phyloP scores from a whole-genome alignment of 163 green algal species.

The Chlamydomonas reinhardtii region DNA sequence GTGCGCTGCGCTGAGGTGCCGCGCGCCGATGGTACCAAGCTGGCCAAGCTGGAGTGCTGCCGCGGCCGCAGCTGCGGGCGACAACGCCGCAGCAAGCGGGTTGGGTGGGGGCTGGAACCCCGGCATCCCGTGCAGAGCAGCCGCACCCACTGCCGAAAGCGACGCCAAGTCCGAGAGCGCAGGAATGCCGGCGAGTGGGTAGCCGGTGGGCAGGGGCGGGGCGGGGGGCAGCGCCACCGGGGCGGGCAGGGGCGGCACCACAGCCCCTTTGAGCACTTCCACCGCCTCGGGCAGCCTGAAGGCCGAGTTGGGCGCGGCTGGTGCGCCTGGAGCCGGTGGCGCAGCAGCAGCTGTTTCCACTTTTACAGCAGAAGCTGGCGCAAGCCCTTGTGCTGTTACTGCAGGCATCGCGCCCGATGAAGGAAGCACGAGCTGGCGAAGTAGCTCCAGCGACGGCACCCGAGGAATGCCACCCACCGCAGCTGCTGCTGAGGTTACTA shows the following conservation, averaged over 20 bases:
- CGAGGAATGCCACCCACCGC: constrained; percentile 65
- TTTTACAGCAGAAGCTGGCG: not conserved
- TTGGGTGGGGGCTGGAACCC: constrained; percentile 8
- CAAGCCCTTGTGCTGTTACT: not conserved
- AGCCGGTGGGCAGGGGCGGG: constrained; percentile 11
- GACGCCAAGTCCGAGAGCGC: constrained; percentile 24
- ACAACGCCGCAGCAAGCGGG: constrained; percentile 26
- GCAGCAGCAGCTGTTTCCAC: not conserved
- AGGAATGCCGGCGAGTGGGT: constrained; percentile 13
- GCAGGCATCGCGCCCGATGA: not conserved
- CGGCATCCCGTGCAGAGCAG: constrained; percentile 31
- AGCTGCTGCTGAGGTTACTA: constrained; percentile 31
- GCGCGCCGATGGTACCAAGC: constrained; percentile 23
- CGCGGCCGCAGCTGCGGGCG: constrained; percentile 51
- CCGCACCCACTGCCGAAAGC: constrained; percentile 29
- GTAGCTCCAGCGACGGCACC: constrained; percentile 76
- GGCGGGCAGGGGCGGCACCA: constrained; percentile 5
- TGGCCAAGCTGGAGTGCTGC: constrained; percentile 62
- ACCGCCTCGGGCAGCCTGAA: constrained; percentile 28
- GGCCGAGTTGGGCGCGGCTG: not conserved
- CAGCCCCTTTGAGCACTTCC: constrained; percentile 9
- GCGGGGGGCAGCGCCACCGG: constrained; percentile 14
- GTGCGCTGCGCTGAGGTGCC: not conserved
- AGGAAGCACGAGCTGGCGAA: constrained; percentile 65
- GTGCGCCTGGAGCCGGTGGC: not conserved